These are phyloP conservation scores for Diplogelasinospora grovesii DNA, from an alignment of 495 filamentous ascomycete species.

Conservation along the genomic window DNA sequence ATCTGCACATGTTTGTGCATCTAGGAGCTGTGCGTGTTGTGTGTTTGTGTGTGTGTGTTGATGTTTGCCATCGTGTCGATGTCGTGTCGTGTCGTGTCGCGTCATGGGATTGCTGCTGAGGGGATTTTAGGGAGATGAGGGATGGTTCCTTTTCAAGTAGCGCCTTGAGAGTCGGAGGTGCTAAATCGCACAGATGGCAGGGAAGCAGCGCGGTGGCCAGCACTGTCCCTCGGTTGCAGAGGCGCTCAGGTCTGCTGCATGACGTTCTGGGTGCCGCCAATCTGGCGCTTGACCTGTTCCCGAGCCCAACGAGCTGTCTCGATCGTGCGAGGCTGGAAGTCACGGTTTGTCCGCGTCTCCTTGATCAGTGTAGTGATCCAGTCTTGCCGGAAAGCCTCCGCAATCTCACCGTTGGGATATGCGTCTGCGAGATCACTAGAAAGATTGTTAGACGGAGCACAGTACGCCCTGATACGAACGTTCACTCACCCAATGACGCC, in stretches of 20 bases:
- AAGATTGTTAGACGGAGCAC: neutral
- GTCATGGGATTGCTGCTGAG: slow-evolving; percentile 18
- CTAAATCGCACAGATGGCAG: slow-evolving; percentile 2
- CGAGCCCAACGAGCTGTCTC: slow-evolving; percentile 96
- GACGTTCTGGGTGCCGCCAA: slow-evolving; percentile 43
- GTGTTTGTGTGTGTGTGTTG: too few species aligned
- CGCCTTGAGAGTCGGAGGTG: slow-evolving; percentile 4
- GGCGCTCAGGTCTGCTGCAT: slow-evolving; percentile 45
- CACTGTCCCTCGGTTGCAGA: slow-evolving; percentile 2
- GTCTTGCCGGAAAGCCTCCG: slow-evolving; percentile 75
- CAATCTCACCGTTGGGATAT: slow-evolving; percentile 84
- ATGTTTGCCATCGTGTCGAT: too few species aligned
- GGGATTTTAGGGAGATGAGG: slow-evolving; percentile 9
- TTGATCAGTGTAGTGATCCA: slow-evolving; percentile 85
- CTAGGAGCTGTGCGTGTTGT: slow-evolving; percentile 12
- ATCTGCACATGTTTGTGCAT: slow-evolving; percentile 32
- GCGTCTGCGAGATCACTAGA: slow-evolving; percentile 84
- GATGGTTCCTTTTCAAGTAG: slow-evolving; percentile 8
- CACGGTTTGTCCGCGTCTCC: slow-evolving; percentile 77
- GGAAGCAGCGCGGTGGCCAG: slow-evolving; percentile 8
- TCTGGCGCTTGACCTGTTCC: slow-evolving; percentile 93
- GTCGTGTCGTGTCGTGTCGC: slow-evolving; percentile 23
- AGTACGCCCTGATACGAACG: neutral
- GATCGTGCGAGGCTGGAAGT: slow-evolving; percentile 73
- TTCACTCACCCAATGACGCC: slow-evolving; percentile 83